phyloP scores from a whole-genome alignment of 2,329 filamentous ascomycete genomes.

The Cyanodermella asteris region DNA sequence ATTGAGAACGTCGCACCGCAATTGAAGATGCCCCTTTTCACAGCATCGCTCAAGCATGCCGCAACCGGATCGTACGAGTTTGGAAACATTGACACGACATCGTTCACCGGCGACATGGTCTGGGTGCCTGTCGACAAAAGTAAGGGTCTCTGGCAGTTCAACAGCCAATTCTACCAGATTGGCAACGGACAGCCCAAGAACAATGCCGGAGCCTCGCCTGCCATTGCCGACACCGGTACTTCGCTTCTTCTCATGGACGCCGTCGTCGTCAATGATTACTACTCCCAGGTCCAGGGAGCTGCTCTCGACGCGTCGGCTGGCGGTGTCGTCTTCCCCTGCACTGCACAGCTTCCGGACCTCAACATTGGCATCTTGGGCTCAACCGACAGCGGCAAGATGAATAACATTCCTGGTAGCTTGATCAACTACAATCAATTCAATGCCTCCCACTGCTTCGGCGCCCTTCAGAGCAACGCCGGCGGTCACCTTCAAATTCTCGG shows the following conservation, averaged over 20 bases:
- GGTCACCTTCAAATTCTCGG: constrained; percentile 35
- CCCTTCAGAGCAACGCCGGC: constrained; percentile 35
- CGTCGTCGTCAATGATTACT: constrained; percentile 37
- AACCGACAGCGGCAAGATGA: too few species aligned
- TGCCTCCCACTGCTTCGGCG: constrained; percentile 31
- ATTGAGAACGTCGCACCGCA: constrained; percentile 45
- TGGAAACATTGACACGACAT: constrained; percentile 41
- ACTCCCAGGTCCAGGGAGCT: constrained; percentile 30
- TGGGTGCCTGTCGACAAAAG: constrained; percentile 40
- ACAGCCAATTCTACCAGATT: constrained; percentile 34
- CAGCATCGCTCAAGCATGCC: constrained; percentile 41
- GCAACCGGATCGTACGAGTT: constrained; percentile 49
- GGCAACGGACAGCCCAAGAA: constrained; percentile 19
- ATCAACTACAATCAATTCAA: constrained; percentile 32
- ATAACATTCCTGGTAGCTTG: constrained; percentile 31
- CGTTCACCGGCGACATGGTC: constrained; percentile 39
- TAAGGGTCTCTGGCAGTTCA: constrained; percentile 48
- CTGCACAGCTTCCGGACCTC: constrained; percentile 29
- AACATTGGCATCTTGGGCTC: constrained; percentile 30
- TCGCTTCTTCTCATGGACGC: constrained; percentile 40
- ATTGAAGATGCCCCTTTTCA: constrained; percentile 46
- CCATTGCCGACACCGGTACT: constrained; percentile 48
- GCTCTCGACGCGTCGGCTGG: constrained; percentile 20
- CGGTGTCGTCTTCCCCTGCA: constrained; percentile 37
- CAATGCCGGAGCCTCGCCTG: constrained; percentile 15